Base-by-base conservation (phyloP, 1,284 basidiomycete genomes). In the Exobasidium cylindrosporum region DNA sequence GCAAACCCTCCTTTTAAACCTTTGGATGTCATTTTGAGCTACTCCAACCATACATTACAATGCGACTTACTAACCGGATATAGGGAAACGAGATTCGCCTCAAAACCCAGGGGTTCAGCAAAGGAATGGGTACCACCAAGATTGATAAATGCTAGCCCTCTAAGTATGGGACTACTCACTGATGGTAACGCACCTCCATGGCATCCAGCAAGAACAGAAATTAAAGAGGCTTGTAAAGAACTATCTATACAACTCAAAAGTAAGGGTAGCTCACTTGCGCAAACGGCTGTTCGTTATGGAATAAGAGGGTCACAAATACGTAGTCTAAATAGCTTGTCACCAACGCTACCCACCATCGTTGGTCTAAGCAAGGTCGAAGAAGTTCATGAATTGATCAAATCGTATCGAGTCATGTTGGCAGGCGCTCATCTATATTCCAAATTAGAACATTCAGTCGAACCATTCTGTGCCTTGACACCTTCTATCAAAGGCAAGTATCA, bases 151-250 rank as follows among this genome's bases (percentile, higher is more conserved):
- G 95, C 93, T 3, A 92, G 92, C 0, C 95, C 95, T 1, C 84
- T 97, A 57, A 88, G 87, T 71, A 97, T 97, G 94, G 91, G 91
- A 0, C 85, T 97, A 1, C 84, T 98, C 44, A 89, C 89, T 0
- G 83, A 84, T 3, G 69, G 79, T 1, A 83, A 82, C 0, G 84
- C 86, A 1, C 90, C 91, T 0, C 57, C 79, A 0, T 97, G 94
- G 95, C 94, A 97, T 77, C 93, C 94, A 6, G 91, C 90, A 2
- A 84, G 88, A 3, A 72, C 80, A 4, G 81, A 78, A 11, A 73
- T 91, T 55, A 82, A 80, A 47, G 76, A 81, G 4, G 86, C 85
- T 5, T 76, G 68, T 23, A 55, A 58, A 4, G 64, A 67, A 24
- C 70, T 71, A 1, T 60, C 59, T 45, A 40, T 30, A 3, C 54